These are phyloP conservation scores for Centrapalus pauciflorus DNA, from an alignment of 129 eudicot genomes.

Conservation along the genomic window DNA sequence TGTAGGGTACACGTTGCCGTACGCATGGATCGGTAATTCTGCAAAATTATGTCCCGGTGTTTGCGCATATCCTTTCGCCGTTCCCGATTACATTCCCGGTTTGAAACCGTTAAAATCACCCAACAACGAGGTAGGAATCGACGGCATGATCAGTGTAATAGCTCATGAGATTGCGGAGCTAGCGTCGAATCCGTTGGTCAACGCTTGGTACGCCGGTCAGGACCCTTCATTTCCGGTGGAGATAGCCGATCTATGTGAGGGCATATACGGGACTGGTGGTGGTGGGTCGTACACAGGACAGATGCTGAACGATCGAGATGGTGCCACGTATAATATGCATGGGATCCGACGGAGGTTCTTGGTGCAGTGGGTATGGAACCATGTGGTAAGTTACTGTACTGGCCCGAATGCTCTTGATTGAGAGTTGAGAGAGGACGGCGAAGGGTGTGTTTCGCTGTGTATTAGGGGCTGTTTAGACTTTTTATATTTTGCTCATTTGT, in stretches of 20 bases:
- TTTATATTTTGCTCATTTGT: constrained; percentile 6
- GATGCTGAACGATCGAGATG: constrained; percentile 74
- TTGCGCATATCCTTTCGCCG: constrained; percentile 84
- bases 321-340: constrained; percentile 86
- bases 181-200: constrained; percentile 68
- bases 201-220: constrained; percentile 87
- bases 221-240: constrained; percentile 84
- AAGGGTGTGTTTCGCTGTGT: neutral
- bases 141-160: constrained; percentile 84
- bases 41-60: constrained; percentile 69
- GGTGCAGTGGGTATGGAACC: constrained; percentile 95
- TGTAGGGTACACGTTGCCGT: constrained; percentile 83
- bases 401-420: constrained; percentile 95
- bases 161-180: constrained; percentile 81
- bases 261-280: constrained; percentile 85
- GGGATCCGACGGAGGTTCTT: constrained; percentile 75
- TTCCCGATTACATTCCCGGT: constrained; percentile 60
- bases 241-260: constrained; percentile 87
- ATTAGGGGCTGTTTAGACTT: constrained; percentile 1
- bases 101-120: constrained; percentile 64
- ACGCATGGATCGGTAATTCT: constrained; percentile 91
- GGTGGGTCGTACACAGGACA: constrained; percentile 98
- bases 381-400: constrained; percentile 67
- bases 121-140: constrained; percentile 70
- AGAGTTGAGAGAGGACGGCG: constrained; percentile 15